phyloP scores from a whole-genome alignment of 2,329 filamentous ascomycete genomes.

The Colletotrichum gloeosporioides region DNA sequence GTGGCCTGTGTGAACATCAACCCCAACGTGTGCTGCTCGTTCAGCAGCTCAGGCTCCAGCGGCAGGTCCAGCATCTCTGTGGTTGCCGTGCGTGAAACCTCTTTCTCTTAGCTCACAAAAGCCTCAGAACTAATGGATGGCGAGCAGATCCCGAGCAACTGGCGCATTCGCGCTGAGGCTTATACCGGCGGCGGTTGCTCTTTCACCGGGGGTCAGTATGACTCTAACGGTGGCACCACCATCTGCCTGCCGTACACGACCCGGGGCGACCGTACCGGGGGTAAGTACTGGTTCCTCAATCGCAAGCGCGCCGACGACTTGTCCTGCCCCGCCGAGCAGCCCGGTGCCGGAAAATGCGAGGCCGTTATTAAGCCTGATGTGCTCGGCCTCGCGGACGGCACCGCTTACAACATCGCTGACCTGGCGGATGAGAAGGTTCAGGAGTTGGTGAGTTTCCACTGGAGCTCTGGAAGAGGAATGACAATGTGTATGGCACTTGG shows the following conservation, averaged over 20 bases:
- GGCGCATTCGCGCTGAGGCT: not conserved
- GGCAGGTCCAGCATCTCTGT: not conserved
- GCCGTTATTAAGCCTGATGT: not conserved
- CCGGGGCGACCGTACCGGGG: slow-evolving; percentile 6
- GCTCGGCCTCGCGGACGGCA: slow-evolving; percentile 8
- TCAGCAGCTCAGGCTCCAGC: not conserved
- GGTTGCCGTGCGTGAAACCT: not conserved
- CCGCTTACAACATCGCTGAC: not conserved
- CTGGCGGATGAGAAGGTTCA: not conserved
- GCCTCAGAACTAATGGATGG: not conserved
- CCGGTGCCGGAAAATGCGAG: not conserved
- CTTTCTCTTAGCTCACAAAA: not conserved
- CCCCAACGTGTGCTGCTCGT: slow-evolving; percentile 7
- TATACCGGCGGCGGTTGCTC: not conserved
- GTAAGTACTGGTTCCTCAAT: not conserved
- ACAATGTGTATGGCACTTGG: not conserved
- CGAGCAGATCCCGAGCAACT: slow-evolving; percentile 1
- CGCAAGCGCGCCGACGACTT: slow-evolving; percentile 4
- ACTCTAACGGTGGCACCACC: not conserved
- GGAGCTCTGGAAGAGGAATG: not conserved
- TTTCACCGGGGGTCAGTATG: not conserved
- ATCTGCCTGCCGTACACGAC: slow-evolving; percentile 2
- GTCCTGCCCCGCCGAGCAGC: slow-evolving; percentile 9
- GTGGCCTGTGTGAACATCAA: not conserved
- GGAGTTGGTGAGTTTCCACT: not conserved